phyloP scores from a whole-genome alignment of 305 asterid species.

The Solanum hybrid region DNA sequence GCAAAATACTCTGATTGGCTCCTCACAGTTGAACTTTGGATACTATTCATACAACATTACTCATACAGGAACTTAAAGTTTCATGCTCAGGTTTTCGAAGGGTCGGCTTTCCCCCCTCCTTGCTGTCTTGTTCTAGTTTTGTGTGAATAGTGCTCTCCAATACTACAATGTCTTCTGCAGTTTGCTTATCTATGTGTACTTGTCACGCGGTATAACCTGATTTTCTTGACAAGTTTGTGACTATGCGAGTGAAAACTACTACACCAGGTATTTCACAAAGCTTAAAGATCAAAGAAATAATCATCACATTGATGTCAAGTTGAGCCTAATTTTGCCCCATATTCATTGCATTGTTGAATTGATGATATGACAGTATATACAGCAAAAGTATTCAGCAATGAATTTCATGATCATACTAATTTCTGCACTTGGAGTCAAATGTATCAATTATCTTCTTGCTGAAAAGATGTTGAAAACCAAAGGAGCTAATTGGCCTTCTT shows the following conservation, averaged over 20 bases:
- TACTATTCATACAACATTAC: neutral
- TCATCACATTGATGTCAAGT: neutral
- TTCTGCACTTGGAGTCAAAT: constrained; percentile 1
- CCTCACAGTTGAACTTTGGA: neutral
- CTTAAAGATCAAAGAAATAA: neutral
- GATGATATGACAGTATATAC: neutral
- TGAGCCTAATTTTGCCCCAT: neutral
- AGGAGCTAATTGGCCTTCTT: neutral
- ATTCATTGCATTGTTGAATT: neutral
- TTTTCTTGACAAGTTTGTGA: neutral
- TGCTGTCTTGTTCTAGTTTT: neutral
- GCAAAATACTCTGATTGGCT: neutral
- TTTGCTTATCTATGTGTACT: neutral
- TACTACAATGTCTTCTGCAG: neutral
- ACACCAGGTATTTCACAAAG: neutral
- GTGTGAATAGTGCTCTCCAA: neutral
- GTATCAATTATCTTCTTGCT: neutral
- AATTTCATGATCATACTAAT: neutral
- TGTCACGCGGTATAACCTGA: neutral
- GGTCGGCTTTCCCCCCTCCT: neutral
- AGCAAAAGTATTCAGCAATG: neutral
- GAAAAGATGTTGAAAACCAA: neutral
- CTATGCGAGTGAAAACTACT: neutral
- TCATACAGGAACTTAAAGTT: neutral
- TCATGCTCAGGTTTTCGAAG: neutral